These are phyloP conservation scores for Grigorovia transvaalensis DNA, from an alignment of 805 yeast genomes.

Conservation along the genomic window DNA sequence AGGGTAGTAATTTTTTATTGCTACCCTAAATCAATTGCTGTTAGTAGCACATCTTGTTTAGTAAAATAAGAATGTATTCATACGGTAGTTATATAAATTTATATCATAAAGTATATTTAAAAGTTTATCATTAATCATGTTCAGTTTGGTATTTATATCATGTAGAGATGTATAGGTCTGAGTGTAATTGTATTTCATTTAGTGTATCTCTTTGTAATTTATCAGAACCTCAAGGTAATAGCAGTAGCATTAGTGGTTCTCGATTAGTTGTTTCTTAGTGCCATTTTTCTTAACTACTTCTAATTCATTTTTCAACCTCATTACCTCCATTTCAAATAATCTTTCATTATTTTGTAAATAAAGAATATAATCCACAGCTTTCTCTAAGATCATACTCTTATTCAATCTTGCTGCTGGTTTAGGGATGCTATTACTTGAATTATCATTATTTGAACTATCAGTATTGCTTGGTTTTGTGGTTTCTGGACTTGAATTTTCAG, in stretches of 20 bases:
- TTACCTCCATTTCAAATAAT: constrained; percentile 23
- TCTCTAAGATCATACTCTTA: constrained; percentile 58
- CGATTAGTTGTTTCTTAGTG: not conserved
- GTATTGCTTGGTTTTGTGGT: not conserved
- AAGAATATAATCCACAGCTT: constrained; percentile 53
- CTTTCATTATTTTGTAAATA: constrained; percentile 42
- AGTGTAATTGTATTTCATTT: not conserved
- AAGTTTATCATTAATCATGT: not conserved
- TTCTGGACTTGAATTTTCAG: constrained; percentile 54
- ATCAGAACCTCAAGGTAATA: no score
- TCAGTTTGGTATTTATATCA: not conserved
- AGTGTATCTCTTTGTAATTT: no score
- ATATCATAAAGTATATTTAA: not conserved
- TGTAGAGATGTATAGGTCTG: not conserved
- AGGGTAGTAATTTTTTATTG: no score
- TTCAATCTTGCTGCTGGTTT: constrained; percentile 36
- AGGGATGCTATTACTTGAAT: constrained; percentile 4
- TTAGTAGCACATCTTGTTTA: no score
- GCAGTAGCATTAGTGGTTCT: no score
- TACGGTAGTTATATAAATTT: not conserved
- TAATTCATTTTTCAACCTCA: constrained; percentile 27
- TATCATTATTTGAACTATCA: constrained; percentile 10
- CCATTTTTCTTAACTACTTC: constrained; percentile 12
- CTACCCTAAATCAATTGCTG: no score
- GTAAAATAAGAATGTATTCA: not conserved